Conservation (phyloP, 2,329 filamentous ascomycete genomes). For the Pseudomassariella vexata region DNA sequence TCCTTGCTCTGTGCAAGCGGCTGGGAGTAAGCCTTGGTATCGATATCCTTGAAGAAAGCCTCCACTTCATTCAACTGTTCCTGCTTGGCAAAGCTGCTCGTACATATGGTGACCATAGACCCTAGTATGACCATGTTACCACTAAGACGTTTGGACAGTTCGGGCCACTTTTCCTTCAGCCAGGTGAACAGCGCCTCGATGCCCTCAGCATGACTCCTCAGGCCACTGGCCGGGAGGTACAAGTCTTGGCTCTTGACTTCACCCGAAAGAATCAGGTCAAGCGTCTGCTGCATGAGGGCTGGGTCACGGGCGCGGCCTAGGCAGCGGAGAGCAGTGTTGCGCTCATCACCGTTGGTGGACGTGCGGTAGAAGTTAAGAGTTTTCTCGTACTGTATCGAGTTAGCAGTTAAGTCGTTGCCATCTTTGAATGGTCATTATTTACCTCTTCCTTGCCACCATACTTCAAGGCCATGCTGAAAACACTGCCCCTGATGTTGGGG, state of each 20-base stretch:
- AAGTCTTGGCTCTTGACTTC: slow-evolving; percentile 94
- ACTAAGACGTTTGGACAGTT: slow-evolving; percentile 72
- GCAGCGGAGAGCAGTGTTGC: slow-evolving; percentile 81
- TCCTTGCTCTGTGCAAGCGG: slow-evolving; percentile 87
- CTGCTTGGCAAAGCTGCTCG: slow-evolving; percentile 70
- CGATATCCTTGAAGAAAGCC: slow-evolving; percentile 74
- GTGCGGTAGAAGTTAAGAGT: slow-evolving; percentile 70
- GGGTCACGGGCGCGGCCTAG: slow-evolving; percentile 75
- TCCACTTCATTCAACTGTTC: slow-evolving; percentile 73
- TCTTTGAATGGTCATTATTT: slow-evolving; percentile 17
- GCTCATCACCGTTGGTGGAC: slow-evolving; percentile 76
- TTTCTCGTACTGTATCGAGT: slow-evolving; percentile 57
- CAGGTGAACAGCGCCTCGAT: slow-evolving; percentile 76
- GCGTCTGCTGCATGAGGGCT: slow-evolving; percentile 74
- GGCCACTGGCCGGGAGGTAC: slow-evolving; percentile 77
- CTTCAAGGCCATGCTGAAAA: slow-evolving; percentile 79
- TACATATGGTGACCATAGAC: slow-evolving; percentile 76
- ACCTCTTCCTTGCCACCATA: slow-evolving; percentile 81
- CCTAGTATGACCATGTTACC: slow-evolving; percentile 84
- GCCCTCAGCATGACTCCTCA: slow-evolving; percentile 72
- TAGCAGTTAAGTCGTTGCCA: neutral
- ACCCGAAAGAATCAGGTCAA: slow-evolving; percentile 67
- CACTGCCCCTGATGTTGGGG: slow-evolving; percentile 82
- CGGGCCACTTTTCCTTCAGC: slow-evolving; percentile 86
- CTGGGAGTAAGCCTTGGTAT: slow-evolving; percentile 80